Evolutionary conservation across 176 grass and related monocot species (phyloP).

Genomic region (Avena eriantha): DNA sequence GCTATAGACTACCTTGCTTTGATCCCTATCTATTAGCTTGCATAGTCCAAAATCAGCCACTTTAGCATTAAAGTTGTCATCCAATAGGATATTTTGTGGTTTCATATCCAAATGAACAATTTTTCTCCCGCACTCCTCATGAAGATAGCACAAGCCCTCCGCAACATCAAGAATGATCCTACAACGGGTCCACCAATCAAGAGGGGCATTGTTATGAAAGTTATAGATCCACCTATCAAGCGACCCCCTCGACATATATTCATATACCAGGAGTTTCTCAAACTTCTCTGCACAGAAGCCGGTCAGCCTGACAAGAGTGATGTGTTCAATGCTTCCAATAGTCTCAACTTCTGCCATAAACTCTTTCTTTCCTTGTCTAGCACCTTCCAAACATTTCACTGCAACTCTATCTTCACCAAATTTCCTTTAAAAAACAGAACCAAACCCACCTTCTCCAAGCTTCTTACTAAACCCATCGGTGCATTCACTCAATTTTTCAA

Average conservation of each 20-base stretch:
- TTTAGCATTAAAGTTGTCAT: neutral
- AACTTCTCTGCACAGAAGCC: neutral
- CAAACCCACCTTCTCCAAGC: slow-evolving; percentile 8
- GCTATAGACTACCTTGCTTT: neutral
- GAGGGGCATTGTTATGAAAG: neutral
- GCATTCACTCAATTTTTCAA: neutral
- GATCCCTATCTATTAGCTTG: neutral
- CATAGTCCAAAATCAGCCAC: slow-evolving; percentile 10
- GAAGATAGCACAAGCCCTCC: neutral
- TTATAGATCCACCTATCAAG: slow-evolving; percentile 7
- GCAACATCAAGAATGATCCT: neutral
- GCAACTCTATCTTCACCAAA: neutral
- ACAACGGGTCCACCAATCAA: neutral
- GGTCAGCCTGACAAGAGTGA: neutral
- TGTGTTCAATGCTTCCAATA: slow-evolving; percentile 13
- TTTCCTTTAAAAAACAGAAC: neutral
- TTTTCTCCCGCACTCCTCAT: neutral
- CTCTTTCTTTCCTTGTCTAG: slow-evolving; percentile 17
- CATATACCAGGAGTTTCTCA: neutral
- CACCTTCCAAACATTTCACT: slow-evolving; percentile 2
- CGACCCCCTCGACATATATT: neutral
- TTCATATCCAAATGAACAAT: slow-evolving; percentile 3
- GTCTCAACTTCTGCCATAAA: neutral
- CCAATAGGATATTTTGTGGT: too few species aligned
- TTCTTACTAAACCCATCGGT: neutral